Conservation (phyloP, 2,329 filamentous ascomycete species). For the Endothia cerciana region DNA sequence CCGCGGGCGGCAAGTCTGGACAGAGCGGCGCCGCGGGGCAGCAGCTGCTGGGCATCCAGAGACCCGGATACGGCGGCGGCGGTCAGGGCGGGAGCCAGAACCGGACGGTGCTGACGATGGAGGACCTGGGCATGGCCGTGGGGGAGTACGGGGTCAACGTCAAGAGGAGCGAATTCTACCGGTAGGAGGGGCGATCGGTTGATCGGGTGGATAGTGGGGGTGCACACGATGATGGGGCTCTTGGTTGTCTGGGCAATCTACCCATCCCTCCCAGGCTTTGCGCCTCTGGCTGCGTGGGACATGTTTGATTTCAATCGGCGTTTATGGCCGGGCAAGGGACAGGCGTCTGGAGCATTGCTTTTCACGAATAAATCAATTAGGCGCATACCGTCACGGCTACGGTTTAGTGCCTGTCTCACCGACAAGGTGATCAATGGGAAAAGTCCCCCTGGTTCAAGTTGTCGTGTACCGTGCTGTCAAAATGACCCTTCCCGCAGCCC, state of each 20-base stretch:
- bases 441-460: not conserved
- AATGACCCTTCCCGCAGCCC: not conserved
- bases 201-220: not conserved
- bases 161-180: slow-evolving; percentile 96
- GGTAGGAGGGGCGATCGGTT: slow-evolving; percentile 51
- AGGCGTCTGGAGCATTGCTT: not conserved
- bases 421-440: not conserved
- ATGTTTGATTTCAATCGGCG: not conserved
- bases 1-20: not conserved
- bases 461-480: not conserved
- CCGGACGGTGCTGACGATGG: slow-evolving; percentile 95
- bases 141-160: slow-evolving; percentile 98
- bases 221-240: not conserved
- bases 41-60: slow-evolving; percentile 69
- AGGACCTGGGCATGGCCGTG: slow-evolving; percentile 97
- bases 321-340: not conserved
- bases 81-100: slow-evolving; percentile 88
- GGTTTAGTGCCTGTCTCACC: not conserved
- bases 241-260: not conserved
- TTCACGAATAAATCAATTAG: not conserved
- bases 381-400: not conserved
- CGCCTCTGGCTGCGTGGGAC: not conserved
- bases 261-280: not conserved
- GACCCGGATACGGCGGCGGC: slow-evolving; percentile 82
- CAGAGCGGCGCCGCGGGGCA: slow-evolving; percentile 18